Base-by-base conservation (phyloP, 1,139 yeast genomes). In the Magnusiomyces sp. region DNA sequence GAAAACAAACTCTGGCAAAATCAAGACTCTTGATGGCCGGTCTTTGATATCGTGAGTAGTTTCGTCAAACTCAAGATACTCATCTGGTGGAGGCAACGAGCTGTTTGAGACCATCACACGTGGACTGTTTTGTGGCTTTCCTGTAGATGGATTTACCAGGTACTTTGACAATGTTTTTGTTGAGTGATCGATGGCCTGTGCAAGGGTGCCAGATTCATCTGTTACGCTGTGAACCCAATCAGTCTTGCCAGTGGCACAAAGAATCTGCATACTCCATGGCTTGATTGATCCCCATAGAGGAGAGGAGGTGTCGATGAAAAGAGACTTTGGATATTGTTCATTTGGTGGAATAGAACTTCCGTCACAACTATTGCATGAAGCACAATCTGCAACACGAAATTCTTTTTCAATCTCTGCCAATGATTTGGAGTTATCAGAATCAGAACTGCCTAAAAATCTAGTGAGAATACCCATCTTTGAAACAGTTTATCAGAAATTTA, bases 181-280 rank as follows among this genome's bases (percentile, higher is more conserved):
- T 53, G 48, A 31, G 44, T 49, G 48, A 17, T 46, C 64, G 10
- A 84, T 71, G 6, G 68, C 69, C 43, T 74, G 59, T 46, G 83
- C 76, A 33, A 87, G 72, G 0, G 82, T 71, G 2, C 75, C 73
- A 23, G 66, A 53, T 2, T 69, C 76, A 45, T 77, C 82, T 9
- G 76, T 68, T 11, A 95, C 88, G 61, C 84, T 84, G 55, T 80
- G 94, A 6, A 68, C 70, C 98, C 98, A 92, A 66, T 92, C 95
- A 1, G 77, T 64, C 58, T 81, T 80, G 13, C 94, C 95, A 0
- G 97, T 88, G 1, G 95, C 82, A 0, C 90, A 81, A 19, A 89
- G 66, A 33, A 88, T 70, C 58, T 90, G 97, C 23, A 83, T 62
- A 6, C 81, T 83, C 52, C 79, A 80, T 1, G 83, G 80, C 56